A percentile compares a stretch with the other conserved stretches of the same genome.
These are phyloP conservation scores for Kwoniella heveanensis DNA, from an alignment of 768 basidiomycete species.

Conservation along the genomic window DNA sequence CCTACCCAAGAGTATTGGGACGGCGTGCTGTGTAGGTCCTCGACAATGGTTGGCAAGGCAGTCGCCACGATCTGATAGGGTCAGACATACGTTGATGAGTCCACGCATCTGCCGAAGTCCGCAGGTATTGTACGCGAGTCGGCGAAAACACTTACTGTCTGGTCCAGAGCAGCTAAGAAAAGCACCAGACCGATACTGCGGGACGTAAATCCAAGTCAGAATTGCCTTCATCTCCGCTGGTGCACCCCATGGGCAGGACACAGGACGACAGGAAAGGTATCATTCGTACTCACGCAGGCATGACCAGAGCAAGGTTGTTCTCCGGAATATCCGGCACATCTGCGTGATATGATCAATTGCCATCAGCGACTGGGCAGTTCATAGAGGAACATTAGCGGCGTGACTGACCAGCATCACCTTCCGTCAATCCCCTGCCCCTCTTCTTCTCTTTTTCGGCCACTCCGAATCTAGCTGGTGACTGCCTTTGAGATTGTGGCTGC, in stretches of 20 bases:
- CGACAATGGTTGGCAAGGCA: constrained; percentile 46
- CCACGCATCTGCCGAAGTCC: no score
- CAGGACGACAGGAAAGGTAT: no score
- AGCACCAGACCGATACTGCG: constrained; percentile 29
- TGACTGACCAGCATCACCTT: constrained; percentile 35
- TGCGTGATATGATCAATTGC: constrained; percentile 7
- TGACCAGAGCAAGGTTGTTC: constrained; percentile 45
- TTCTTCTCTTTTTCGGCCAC: constrained; percentile 13
- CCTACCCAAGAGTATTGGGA: constrained; percentile 53
- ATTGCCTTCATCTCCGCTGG: no score
- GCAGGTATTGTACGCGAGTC: no score
- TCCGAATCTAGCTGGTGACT: neutral
- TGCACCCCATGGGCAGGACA: no score
- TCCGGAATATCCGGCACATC: constrained; percentile 49
- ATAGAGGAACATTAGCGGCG: no score
- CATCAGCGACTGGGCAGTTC: no score
- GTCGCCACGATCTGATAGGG: constrained; percentile 38
- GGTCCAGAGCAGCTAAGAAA: constrained; percentile 42
- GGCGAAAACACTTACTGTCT: constrained; percentile 27
- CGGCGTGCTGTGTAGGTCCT: constrained; percentile 42
- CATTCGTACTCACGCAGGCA: constrained; percentile 38
- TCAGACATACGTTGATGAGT: neutral
- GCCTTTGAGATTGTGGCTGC: neutral
- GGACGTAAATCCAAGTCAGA: neutral
- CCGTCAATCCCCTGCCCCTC: constrained; percentile 32